These are phyloP conservation scores for Candida ficus DNA, from an alignment of 805 yeast species.

Conservation along the genomic window DNA sequence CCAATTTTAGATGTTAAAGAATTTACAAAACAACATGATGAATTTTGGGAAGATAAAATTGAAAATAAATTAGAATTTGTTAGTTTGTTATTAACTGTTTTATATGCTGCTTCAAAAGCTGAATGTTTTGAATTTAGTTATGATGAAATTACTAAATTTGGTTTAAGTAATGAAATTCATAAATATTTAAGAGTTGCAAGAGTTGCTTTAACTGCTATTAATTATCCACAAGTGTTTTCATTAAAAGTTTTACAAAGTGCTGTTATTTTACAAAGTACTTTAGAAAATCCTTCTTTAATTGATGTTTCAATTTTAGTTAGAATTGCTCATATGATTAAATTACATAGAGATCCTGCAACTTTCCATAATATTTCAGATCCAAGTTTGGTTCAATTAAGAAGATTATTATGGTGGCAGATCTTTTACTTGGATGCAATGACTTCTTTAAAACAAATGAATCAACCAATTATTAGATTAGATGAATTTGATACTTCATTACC, in stretches of 20 bases:
- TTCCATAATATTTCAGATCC: conserved; percentile 44
- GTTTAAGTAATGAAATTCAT: conserved; percentile 40
- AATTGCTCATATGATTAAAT: conserved; percentile 48
- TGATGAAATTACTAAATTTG: conserved; percentile 25
- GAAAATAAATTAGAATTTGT: conserved; percentile 39
- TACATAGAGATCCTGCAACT: conserved; percentile 57
- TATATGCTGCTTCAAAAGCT: conserved; percentile 55
- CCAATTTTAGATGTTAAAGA: conserved; percentile 46
- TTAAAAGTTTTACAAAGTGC: conserved; percentile 40
- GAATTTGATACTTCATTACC: conserved; percentile 58
- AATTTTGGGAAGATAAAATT: conserved; percentile 38
- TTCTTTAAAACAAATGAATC: conserved; percentile 48
- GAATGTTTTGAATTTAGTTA: conserved; percentile 55
- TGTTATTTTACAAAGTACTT: conserved; percentile 45
- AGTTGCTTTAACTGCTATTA: conserved; percentile 43
- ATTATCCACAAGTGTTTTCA: conserved; percentile 41
- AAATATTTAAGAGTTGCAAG: conserved; percentile 45
- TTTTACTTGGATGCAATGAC: conserved; percentile 54
- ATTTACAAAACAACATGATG: conserved; percentile 40
- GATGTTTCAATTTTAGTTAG: conserved; percentile 52
- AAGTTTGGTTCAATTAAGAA: conserved; percentile 44
- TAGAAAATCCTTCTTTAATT: conserved; percentile 52
- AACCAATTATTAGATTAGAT: conserved; percentile 47
- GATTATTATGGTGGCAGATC: conserved; percentile 66
- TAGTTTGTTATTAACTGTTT: conserved; percentile 44